A percentile compares a stretch with the other conserved stretches of the same genome.
phyloP scores from a whole-genome alignment of 495 filamentous ascomycete species.

The Penicillium longicatenatum region DNA sequence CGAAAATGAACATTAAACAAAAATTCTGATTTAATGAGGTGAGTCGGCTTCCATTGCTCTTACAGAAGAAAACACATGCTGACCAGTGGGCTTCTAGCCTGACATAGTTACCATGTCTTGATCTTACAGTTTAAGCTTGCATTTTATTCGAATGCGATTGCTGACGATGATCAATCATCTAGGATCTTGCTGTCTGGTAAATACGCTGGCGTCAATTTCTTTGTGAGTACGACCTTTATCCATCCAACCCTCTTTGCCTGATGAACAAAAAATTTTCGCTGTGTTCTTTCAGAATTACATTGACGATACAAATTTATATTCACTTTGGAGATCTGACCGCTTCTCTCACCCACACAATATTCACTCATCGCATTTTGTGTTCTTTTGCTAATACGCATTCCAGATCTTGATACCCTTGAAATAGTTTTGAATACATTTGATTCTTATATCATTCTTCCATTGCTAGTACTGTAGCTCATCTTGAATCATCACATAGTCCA shows the following conservation, averaged over 20 bases:
- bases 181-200: slow-evolving; percentile 20
- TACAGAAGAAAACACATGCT: slow-evolving; percentile 31
- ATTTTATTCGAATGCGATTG: slow-evolving; percentile 30
- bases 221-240: slow-evolving; percentile 30
- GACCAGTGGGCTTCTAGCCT: slow-evolving; percentile 42
- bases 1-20: slow-evolving; percentile 78
- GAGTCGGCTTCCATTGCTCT: slow-evolving; percentile 30
- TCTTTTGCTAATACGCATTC: slow-evolving; percentile 23
- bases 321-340: slow-evolving; percentile 95
- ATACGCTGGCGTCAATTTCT: slow-evolving; percentile 9
- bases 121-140: slow-evolving; percentile 29
- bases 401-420: slow-evolving; percentile 22
- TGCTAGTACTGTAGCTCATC: neutral
- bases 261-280: slow-evolving; percentile 74
- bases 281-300: slow-evolving; percentile 75
- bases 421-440: slow-evolving; percentile 10
- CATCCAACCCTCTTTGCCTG: slow-evolving; percentile 44
- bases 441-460: neutral
- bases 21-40: slow-evolving; percentile 99
- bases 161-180: slow-evolving; percentile 34
- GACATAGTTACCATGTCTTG: slow-evolving; percentile 47
- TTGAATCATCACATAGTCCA: neutral
- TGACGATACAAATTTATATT: slow-evolving; percentile 73
- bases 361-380: slow-evolving; percentile 22
- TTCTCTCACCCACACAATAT: slow-evolving; percentile 20